Conservation (phyloP, 805 yeast species). For the Millerago galiae region DNA sequence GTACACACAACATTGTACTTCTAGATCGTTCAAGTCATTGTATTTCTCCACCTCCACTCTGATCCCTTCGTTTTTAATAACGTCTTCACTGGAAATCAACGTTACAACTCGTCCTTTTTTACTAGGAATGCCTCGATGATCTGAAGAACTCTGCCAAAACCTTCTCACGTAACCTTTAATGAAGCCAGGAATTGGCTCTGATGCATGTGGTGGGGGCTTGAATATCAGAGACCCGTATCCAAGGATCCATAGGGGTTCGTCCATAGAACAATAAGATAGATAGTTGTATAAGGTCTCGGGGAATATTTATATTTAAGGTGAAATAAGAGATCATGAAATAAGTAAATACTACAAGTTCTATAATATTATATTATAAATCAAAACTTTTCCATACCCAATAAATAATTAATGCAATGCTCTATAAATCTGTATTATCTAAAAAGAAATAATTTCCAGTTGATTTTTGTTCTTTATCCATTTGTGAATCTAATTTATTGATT, state of each 20-base stretch:
- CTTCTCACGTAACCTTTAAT: conserved; percentile 72
- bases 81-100: conserved; percentile 53
- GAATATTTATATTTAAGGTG: too few species aligned
- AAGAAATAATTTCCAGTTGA: conserved; percentile 89
- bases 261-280: background rate
- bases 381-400: background rate
- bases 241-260: conserved; percentile 61
- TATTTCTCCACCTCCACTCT: conserved; percentile 33
- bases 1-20: conserved; percentile 79
- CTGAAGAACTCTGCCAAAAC: conserved; percentile 89
- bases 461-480: conserved; percentile 99
- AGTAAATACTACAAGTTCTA: too few species aligned
- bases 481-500: conserved; percentile 95
- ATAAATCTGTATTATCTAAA: conserved; percentile 61
- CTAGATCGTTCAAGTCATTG: conserved; percentile 31
- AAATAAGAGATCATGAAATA: too few species aligned
- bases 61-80: conserved; percentile 35
- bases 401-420: conserved; percentile 13
- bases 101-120: conserved; percentile 90
- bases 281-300: too few species aligned
- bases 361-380: background rate
- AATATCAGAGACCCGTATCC: conserved; percentile 89
- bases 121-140: conserved; percentile 84
- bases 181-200: conserved; percentile 58
- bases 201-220: conserved; percentile 79